Evolutionary conservation across 306 rosid genomes (phyloP), one percentile per base, ranked within the genome.

Genomic region (Corylus heterophylla): DNA sequence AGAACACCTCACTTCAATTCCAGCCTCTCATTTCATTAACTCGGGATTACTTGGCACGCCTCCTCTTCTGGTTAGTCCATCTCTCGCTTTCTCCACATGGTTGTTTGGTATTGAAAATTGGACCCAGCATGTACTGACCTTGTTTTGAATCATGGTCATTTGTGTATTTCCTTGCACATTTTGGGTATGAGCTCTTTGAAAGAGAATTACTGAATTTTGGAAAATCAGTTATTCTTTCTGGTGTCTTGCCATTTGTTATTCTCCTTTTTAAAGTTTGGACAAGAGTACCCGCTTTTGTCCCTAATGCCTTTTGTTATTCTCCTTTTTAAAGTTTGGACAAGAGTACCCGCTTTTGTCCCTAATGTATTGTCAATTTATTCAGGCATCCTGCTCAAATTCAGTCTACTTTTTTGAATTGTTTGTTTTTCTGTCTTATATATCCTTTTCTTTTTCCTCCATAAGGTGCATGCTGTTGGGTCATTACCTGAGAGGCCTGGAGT

Each of bases 391-490:
- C 39, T 67, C 25, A 17, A 18, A 66, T 66, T 27, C 12, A 31
- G 31, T 29, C 3, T 20, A 56, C 12, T 66, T 66, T 6, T 35
- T 51, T 31, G 11, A 13, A 7, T 8, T 52, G 12, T 3, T n/a
- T 7, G 39, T 62, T 71, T 2, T 48, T 45, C 12, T 8, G n/a
- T 12, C 47, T 70, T 22, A 35, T 47, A 42, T 70, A 27, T 48
- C 35, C 54, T 8, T 37, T 69, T 2, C 14, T 9, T 73, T 35
- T 48, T 31, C 31, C 8, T 1, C 51, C 49, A 31, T 3, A 75
- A 95, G 98, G 98, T 92, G 98, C 87, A 91, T 92, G 98, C 77
- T 95, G 29, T 75, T 95, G 85, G 98, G 98, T 76, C 98, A 95
- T 89, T 80, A 90, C 85, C 88, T 92, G 29, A 89, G 92, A 83